Evolutionary conservation across 169 alveolate species (phyloP).

Genomic region (Toxoplasma gondii): DNA sequence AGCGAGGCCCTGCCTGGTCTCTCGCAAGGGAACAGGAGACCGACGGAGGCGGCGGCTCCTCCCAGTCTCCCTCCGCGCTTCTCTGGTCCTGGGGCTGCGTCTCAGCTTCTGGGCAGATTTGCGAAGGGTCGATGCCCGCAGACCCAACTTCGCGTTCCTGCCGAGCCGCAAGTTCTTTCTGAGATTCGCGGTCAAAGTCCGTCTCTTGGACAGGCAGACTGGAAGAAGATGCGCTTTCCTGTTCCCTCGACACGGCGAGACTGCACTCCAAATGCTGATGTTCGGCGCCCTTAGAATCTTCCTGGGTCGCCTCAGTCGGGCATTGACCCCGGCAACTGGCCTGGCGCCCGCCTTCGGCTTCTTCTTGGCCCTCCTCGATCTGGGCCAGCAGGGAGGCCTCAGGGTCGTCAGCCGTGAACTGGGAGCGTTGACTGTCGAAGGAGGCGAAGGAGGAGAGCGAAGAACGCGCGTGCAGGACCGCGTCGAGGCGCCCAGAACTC

Average conservation of each 20-base stretch:
- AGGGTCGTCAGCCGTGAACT: not conserved
- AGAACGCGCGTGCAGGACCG: not conserved
- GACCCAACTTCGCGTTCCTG: too few species aligned
- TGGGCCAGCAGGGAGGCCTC: not conserved
- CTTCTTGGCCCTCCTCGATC: not conserved
- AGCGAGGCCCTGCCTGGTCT: not conserved
- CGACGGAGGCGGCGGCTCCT: not conserved
- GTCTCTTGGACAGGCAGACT: too few species aligned
- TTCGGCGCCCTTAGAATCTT: too few species aligned
- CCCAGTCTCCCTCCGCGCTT: not conserved
- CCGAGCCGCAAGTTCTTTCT: too few species aligned
- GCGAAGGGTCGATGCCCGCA: not conserved
- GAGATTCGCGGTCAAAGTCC: too few species aligned
- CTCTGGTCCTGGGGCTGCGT: not conserved
- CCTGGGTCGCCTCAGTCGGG: too few species aligned
- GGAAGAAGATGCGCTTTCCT: too few species aligned
- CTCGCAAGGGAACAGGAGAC: not conserved
- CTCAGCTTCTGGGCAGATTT: not conserved
- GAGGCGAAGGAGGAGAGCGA: not conserved
- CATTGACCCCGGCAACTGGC: too few species aligned
- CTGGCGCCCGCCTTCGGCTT: not conserved
- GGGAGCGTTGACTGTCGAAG: not conserved
- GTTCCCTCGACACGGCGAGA: too few species aligned
- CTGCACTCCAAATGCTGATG: too few species aligned
- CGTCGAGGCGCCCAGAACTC: conserved; percentile 2